Conservation (phyloP, 768 basidiomycete species). For the Podaxis sp. region DNA sequence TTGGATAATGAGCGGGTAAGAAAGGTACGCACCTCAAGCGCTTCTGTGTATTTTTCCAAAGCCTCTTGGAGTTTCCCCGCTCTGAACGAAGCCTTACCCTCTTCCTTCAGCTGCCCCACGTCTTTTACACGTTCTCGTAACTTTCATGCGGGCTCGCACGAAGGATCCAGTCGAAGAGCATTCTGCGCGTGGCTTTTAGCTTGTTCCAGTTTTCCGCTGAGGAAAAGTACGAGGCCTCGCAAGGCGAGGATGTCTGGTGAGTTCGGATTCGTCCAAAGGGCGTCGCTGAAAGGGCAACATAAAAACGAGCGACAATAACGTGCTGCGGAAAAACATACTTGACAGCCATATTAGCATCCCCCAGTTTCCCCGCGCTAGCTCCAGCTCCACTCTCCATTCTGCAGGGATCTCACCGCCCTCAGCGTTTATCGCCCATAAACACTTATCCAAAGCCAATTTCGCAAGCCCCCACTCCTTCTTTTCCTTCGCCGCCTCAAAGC, state of each 20-base stretch:
- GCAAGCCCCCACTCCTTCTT: constrained; percentile 77
- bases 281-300: constrained; percentile 50
- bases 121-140: constrained; percentile 80
- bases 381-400: constrained; percentile 83
- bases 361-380: constrained; percentile 68
- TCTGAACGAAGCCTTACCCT: constrained; percentile 81
- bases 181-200: constrained; percentile 69
- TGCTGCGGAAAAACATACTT: constrained; percentile 50
- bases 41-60: constrained; percentile 65
- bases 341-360: constrained; percentile 69
- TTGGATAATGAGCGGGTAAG: not conserved
- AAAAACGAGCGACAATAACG: not conserved
- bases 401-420: constrained; percentile 75
- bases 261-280: constrained; percentile 65
- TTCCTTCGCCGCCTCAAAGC: constrained; percentile 54
- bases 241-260: constrained; percentile 78
- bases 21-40: constrained; percentile 56
- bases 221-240: constrained; percentile 80
- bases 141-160: constrained; percentile 65
- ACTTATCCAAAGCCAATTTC: constrained; percentile 76
- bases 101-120: constrained; percentile 81
- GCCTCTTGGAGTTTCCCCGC: constrained; percentile 57
- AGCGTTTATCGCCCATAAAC: constrained; percentile 67
- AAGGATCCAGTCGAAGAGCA: constrained; percentile 79
- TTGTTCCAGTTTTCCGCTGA: constrained; percentile 67